Conservation (phyloP, 345 rosid genomes). For the Eucalyptus victrix region DNA sequence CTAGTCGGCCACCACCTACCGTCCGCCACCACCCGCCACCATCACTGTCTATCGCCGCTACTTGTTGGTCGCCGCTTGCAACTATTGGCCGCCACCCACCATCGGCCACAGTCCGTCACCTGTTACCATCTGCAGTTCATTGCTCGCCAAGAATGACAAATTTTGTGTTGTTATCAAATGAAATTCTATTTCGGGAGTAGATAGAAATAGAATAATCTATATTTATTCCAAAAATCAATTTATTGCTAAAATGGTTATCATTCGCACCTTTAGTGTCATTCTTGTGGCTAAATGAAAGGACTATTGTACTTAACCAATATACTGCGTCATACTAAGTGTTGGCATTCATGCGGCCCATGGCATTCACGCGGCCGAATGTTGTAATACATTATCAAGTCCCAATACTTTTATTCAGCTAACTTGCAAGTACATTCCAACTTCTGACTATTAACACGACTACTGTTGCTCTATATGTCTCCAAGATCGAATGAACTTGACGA, state of each 20-base stretch:
- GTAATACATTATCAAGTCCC: neutral
- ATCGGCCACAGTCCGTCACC: fast-evolving
- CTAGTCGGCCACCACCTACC: fast-evolving
- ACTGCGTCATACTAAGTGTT: neutral
- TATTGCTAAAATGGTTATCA: fast-evolving
- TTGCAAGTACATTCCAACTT: neutral
- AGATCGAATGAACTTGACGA: neutral
- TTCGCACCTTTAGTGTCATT: fast-evolving
- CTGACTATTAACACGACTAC: neutral
- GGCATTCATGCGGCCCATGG: neutral
- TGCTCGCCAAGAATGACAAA: fast-evolving
- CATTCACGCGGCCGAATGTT: neutral
- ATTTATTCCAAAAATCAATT: no score
- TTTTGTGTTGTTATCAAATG: no score
- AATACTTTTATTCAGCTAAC: neutral
- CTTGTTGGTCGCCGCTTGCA: no score
- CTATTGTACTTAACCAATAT: neutral
- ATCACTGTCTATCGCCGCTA: fast-evolving
- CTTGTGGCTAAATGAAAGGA: neutral
- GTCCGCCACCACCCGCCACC: fast-evolving
- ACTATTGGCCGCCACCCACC: fast-evolving
- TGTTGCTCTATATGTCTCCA: neutral
- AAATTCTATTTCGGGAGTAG: no score
- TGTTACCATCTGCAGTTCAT: fast-evolving
- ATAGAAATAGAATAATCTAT: no score